Evolutionary conservation across 306 rosid genomes (phyloP).

Genomic region (Vicia villosa): DNA sequence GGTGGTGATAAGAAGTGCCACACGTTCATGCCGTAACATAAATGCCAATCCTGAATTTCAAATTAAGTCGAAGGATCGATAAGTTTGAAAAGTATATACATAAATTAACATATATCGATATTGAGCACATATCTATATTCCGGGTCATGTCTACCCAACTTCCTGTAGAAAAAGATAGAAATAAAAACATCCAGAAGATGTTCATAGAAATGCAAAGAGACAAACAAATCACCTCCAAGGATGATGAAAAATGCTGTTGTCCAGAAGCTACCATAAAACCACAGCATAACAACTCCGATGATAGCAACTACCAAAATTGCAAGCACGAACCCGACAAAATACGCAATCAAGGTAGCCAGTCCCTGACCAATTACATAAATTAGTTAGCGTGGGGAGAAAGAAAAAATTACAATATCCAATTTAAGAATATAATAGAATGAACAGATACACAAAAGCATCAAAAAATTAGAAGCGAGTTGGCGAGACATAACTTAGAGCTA

Average conservation of each 20-base stretch:
- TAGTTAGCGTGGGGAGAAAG: conserved; percentile 30
- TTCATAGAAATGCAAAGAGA: conserved; percentile 28
- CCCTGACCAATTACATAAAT: conserved; percentile 52
- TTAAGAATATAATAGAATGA: conserved; percentile 27
- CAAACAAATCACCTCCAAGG: conserved; percentile 77
- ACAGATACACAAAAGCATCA: conserved; percentile 22
- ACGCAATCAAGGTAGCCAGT: conserved; percentile 69
- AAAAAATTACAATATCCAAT: conserved; percentile 18
- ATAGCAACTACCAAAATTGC: conserved; percentile 70
- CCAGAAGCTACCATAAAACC: conserved; percentile 99
- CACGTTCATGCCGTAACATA: conserved; percentile 66
- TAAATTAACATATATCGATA: background rate
- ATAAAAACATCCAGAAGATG: conserved; percentile 21
- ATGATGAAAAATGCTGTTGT: conserved; percentile 66
- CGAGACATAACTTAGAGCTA: conserved; percentile 9
- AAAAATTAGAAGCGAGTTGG: conserved; percentile 3
- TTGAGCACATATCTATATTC: conserved; percentile 7
- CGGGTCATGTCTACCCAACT: conserved; percentile 8
- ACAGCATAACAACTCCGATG: conserved; percentile 71
- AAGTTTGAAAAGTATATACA: conserved; percentile 33
- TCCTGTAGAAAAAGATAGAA: background rate
- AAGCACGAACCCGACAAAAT: conserved; percentile 66
- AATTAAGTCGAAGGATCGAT: conserved; percentile 42
- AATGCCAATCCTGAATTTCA: conserved; percentile 81
- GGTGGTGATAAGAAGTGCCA: conserved; percentile 71